Base-by-base conservation (phyloP, 331 rosid genomes). In the Rosa hybrid region DNA sequence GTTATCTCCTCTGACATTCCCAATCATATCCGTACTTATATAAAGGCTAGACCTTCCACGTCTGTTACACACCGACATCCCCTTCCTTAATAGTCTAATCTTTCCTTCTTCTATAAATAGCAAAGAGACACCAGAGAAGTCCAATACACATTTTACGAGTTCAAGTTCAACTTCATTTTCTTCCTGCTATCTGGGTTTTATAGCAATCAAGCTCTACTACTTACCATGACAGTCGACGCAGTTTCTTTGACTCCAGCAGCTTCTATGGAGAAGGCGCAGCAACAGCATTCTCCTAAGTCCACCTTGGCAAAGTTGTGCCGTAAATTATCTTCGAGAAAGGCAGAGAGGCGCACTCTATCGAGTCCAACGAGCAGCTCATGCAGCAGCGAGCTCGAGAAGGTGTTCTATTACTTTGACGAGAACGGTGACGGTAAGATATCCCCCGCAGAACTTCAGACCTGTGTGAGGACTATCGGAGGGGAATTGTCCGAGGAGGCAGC, bases 351-450 rank as follows among this genome's bases (percentile, higher is more conserved):
- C 11, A 12, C 38, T 72, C 25, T 25, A 25, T 46, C n/a, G 41
- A 71, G 54, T 56, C 76, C 76, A 0, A 27, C 45, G 16, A 49
- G 42, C n/a, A 71, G 75, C 57, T 13, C 11, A 4, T 16, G 25
- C 60, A 72, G 62, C 45, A 50, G 76, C 25, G 56, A 50, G 12
- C 56, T 45, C n/a, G 41, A 68, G 73, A 77, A 71, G 51, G 88
- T 87, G 59, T 87, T 87, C 27, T n/a, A 72, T 7, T 81, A 80
- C 79, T 82, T 87, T 9, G 90, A 87, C 20, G 49, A 65, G 51
- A 59, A 87, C 39, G 82, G 88, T 7, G 81, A 87, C 12, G 88
- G 88, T 6, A 85, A 75, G 69, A 79, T 87, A 44, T 87, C 90
- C 41, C 87, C 90, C 1, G 44, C 75, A 0, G 88, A 87, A 59